phyloP scores from a whole-genome alignment of 2,329 filamentous ascomycete species.

The Mycocentrospora acerina region DNA sequence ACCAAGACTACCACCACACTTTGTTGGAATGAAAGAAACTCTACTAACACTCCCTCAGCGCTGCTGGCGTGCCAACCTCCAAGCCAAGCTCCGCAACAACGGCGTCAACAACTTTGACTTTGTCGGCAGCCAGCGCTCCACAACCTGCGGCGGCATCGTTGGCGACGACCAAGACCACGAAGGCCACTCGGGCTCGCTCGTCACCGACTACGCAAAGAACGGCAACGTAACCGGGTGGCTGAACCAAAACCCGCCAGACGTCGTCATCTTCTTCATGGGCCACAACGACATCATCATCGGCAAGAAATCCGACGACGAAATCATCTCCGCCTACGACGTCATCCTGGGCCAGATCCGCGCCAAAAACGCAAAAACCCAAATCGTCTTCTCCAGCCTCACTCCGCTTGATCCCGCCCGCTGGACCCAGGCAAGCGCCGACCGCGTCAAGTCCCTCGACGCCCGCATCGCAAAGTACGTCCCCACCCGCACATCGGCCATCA shows the following conservation, averaged over 20 bases:
- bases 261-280: constrained; percentile 52
- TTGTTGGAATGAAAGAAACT: no score
- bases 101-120: constrained; percentile 36
- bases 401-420: constrained; percentile 31
- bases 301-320: constrained; percentile 32
- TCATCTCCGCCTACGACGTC: constrained; percentile 41
- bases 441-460: constrained; percentile 21
- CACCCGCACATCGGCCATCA: constrained; percentile 18
- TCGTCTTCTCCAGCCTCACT: constrained; percentile 39
- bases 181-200: constrained; percentile 47
- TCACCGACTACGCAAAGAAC: constrained; percentile 43
- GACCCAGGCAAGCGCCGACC: constrained; percentile 12
- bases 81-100: constrained; percentile 26
- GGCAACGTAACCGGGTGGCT: constrained; percentile 46
- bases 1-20: background rate
- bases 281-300: constrained; percentile 48
- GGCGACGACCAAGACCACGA: constrained; percentile 49
- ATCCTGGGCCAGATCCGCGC: constrained; percentile 47
- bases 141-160: constrained; percentile 37
- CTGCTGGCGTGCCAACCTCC: constrained; percentile 42
- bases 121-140: constrained; percentile 35
- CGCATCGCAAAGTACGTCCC: constrained; percentile 22
- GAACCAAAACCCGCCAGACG: constrained; percentile 40
- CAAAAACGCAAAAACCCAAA: constrained; percentile 44
- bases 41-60: constrained; percentile 20